These are phyloP conservation scores for Musa acuminata DNA, from an alignment of 176 grass and related monocot genomes.

Conservation along the genomic window DNA sequence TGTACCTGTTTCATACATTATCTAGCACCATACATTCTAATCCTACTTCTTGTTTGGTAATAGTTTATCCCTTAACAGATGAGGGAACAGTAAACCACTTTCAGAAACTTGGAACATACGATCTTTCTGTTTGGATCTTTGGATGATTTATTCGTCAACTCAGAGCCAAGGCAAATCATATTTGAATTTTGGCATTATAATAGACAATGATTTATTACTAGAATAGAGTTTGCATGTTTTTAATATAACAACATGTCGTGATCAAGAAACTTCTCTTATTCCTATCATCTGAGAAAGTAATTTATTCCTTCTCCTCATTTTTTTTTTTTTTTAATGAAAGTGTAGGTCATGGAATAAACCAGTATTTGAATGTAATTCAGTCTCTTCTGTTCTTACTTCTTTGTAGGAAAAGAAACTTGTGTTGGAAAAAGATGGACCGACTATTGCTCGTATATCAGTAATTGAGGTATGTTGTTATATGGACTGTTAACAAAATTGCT, in stretches of 20 bases:
- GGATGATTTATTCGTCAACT: no score
- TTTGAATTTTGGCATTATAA: no score
- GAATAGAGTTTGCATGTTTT: no score
- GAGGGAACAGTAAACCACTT: no score
- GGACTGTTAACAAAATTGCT: not conserved
- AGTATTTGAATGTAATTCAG: not conserved
- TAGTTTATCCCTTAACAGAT: no score
- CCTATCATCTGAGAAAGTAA: not conserved
- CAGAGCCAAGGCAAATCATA: no score
- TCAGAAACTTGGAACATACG: no score
- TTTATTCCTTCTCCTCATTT: not conserved
- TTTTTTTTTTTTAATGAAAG: not conserved
- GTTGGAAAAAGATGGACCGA: slow-evolving; percentile 77
- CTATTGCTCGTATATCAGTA: slow-evolving; percentile 66
- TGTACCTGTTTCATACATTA: no score
- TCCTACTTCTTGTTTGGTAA: no score
- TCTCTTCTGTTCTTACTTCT: not conserved
- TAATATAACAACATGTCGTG: not conserved
- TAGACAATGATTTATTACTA: no score
- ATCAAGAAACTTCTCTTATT: not conserved
- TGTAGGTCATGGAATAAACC: not conserved
- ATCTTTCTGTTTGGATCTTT: no score
- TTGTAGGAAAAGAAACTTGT: slow-evolving; percentile 92
- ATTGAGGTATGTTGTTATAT: slow-evolving; percentile 68
- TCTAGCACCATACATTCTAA: no score